Evolutionary conservation across 208 protist genomes (phyloP), one percentile per base, ranked within the genome.

Genomic region (Leishmania arabica): DNA sequence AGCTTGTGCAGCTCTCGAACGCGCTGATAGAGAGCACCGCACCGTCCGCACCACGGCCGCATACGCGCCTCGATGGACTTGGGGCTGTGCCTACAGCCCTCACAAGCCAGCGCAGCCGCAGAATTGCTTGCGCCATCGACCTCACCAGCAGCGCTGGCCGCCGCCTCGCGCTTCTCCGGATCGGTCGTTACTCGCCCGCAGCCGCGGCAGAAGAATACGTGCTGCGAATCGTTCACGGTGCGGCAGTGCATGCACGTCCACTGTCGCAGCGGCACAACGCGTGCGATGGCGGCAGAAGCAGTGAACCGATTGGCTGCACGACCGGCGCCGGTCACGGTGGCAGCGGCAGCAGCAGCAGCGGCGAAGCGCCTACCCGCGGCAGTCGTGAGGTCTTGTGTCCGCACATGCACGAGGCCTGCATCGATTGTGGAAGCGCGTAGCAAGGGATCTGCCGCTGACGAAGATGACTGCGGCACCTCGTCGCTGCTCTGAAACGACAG

Each of bases 231-330:
- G 77, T 96, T 96, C 60, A 37, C 54, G n/a, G 84, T 65, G 31
- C 79, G 83, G 79, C 93, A 96, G 51, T 83, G 83, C 24, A 69
- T 66, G 84, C 93, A 96, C n/a, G 85, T 86, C 93, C 93, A 96
- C 64, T 73, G 78, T 42, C 91, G 93, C 78, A 96, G 80, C 21
- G 89, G 74, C 56, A 89, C 81, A 54, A 92, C 82, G 1, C 68
- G 79, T 49, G 77, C 54, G 17, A 88, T 78, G 40, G 51, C 24
- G 19, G 65, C 34, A 15, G 79, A 79, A 13, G 74, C n/a, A 1
- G 62, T 37, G 77, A 84, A 71, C 24, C 73, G 58, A 27, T 64
- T 77, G 31, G 83, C 79, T 0, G 82, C 45, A 13, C 79, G 80
- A 15, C 85, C 81, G 49, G 60, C 79, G 71, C 82, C 85, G 11